phyloP scores from a whole-genome alignment of 495 filamentous ascomycete genomes.

The Neurospora tetraspora region DNA sequence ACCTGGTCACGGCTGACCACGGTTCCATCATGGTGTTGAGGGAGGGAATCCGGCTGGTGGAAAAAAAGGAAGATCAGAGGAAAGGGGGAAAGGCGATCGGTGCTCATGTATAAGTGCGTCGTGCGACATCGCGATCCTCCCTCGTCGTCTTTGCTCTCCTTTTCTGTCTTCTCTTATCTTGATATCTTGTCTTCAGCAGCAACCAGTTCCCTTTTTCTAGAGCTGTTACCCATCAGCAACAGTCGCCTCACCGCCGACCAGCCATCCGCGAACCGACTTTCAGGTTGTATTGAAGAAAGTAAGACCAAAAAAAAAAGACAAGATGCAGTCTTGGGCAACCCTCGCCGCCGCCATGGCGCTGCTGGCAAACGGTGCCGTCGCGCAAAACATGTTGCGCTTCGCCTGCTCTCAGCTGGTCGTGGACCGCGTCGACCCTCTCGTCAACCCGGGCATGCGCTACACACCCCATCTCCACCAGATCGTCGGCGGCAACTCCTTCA shows the following conservation, averaged over 20 bases:
- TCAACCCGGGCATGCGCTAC: conserved; percentile 40
- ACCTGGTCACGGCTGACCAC: conserved; percentile 7
- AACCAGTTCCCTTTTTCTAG: neutral
- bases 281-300: neutral
- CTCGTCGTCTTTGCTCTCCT: neutral
- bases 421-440: conserved; percentile 41
- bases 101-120: conserved; percentile 1
- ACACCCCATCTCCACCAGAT: conserved; percentile 44
- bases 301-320: conserved; percentile 17
- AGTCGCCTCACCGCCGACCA: no score
- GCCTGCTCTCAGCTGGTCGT: conserved; percentile 48
- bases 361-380: conserved; percentile 35
- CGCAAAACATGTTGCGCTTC: conserved; percentile 46
- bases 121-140: conserved; percentile 2
- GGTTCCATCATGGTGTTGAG: neutral
- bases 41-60: neutral
- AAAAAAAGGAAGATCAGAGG: neutral
- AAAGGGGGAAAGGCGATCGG: neutral
- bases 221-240: no score
- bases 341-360: conserved; percentile 37
- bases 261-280: no score
- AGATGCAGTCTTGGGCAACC: conserved; percentile 39
- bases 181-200: neutral
- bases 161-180: neutral
- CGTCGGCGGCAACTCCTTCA: conserved; percentile 55